Conservation (phyloP, 768 basidiomycete genomes). For the Termitomyces sp. region DNA sequence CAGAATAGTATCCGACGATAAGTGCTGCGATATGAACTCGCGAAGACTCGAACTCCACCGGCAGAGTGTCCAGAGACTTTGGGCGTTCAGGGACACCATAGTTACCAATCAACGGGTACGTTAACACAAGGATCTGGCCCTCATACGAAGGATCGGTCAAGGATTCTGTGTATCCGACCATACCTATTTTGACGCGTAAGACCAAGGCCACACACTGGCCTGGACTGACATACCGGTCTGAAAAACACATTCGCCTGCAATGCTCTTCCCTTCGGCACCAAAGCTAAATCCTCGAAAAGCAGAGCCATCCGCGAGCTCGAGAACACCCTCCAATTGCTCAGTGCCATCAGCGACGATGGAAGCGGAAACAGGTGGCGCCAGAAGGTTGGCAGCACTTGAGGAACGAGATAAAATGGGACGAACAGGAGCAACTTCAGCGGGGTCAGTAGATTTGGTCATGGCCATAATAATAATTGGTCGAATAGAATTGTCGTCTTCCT, state of each 20-base stretch:
- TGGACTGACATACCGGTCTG: constrained; percentile 75
- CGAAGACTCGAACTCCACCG: constrained; percentile 86
- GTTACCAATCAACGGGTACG: constrained; percentile 95
- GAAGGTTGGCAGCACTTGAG: constrained; percentile 28
- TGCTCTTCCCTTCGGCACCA: constrained; percentile 85
- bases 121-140: constrained; percentile 95
- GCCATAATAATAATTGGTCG: constrained; percentile 12
- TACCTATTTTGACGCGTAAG: constrained; percentile 49
- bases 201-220: constrained; percentile 1
- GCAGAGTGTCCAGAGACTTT: constrained; percentile 45
- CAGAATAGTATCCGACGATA: constrained; percentile 89
- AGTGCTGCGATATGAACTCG: constrained; percentile 91
- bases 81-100: constrained; percentile 89
- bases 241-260: constrained; percentile 98
- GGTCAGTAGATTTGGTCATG: constrained; percentile 16
- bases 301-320: constrained; percentile 89
- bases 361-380: constrained; percentile 30
- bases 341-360: constrained; percentile 21
- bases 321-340: constrained; percentile 51
- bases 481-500: constrained; percentile 32
- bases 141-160: constrained; percentile 98
- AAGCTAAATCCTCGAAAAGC: constrained; percentile 88
- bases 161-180: constrained; percentile 99
- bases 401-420: constrained; percentile 42
- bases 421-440: constrained; percentile 21